phyloP scores from a whole-genome alignment of 2,329 filamentous ascomycete genomes.

The Epichloe baconii region DNA sequence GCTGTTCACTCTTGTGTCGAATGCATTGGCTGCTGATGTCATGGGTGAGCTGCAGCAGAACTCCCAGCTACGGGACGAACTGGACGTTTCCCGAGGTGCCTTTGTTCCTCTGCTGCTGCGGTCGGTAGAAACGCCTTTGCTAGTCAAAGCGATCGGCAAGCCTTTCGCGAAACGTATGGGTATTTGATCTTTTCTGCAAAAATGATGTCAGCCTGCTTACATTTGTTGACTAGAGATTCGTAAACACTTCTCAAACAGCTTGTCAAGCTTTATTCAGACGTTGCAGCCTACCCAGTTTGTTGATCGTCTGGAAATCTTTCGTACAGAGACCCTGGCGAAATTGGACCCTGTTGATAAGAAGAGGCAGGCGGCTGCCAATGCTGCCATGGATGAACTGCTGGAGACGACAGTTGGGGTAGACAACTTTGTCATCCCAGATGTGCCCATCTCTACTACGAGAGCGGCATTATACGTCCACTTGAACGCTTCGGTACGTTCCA shows the following conservation, averaged over 20 bases:
- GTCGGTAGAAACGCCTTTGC: constrained; percentile 44
- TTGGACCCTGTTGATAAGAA: constrained; percentile 43
- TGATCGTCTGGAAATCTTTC: constrained; percentile 42
- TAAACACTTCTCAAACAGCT: constrained; percentile 34
- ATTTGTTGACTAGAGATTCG: constrained; percentile 25
- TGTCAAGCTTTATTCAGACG: constrained; percentile 43
- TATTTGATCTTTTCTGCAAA: background rate
- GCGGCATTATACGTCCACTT: constrained; percentile 78
- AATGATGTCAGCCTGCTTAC: background rate
- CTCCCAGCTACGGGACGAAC: constrained; percentile 38
- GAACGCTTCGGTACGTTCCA: constrained; percentile 54
- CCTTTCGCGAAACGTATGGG: constrained; percentile 37
- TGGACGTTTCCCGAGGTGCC: constrained; percentile 47
- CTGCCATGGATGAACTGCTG: constrained; percentile 42
- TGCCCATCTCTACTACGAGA: constrained; percentile 61
- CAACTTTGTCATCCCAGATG: constrained; percentile 44
- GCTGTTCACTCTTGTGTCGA: constrained; percentile 38
- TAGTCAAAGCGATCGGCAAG: constrained; percentile 40
- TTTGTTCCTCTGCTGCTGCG: constrained; percentile 51
- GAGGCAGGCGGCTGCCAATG: constrained; percentile 32
- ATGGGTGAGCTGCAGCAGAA: constrained; percentile 32
- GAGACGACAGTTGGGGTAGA: constrained; percentile 44
- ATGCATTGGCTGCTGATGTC: constrained; percentile 34
- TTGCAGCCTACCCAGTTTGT: constrained; percentile 43
- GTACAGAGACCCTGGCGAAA: constrained; percentile 40